Evolutionary conservation across 129 eudicot species (phyloP), one percentile per base, ranked within the genome.

Genomic region (Dittrichia graveolens): DNA sequence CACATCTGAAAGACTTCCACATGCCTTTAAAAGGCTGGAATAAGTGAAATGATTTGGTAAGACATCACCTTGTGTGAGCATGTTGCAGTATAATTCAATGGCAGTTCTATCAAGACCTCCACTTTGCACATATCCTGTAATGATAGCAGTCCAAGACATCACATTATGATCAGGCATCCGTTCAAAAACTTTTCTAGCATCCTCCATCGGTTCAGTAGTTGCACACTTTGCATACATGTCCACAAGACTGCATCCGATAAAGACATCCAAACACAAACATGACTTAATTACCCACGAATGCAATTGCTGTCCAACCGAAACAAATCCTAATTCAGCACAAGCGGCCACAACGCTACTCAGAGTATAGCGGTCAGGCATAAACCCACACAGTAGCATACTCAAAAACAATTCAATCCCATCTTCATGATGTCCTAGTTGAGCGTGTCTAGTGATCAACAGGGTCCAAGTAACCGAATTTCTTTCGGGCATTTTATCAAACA

Each of bases 201-300:
- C 31, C 50, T 54, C 74, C 80, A 83, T 74, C 0, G 88, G 81
- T 63, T 72, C 84, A 58, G 68, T 68, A 57, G 43, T 45, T 35
- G 68, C 80, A 75, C 84, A 88, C 70, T 91, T 91, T 12, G 95
- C 85, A 67, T 91, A 91, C 97, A 91, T 91, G 72, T 91, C 92
- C 34, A 88, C 88, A 59, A 91, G 83, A 77, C 90, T 84, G 79
- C 95, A 88, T 13, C 95, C 97, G n/a, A 84, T 86, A 62, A 75
- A 76, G 35, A 80, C 88, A 82, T 91, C 97, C 42, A 24, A 18
- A 49, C 81, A 77, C 74, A 85, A 76, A 42, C 85, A 82, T 50
- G 24, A 68, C 74, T 84, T 85, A 13, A 91, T 49, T 2, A 85
- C 95, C 84, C 75, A 77, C 40, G 83, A 38, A 77, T 91, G 95